phyloP scores from a whole-genome alignment of 768 basidiomycete species.

The Daedaleopsis sinensis region DNA sequence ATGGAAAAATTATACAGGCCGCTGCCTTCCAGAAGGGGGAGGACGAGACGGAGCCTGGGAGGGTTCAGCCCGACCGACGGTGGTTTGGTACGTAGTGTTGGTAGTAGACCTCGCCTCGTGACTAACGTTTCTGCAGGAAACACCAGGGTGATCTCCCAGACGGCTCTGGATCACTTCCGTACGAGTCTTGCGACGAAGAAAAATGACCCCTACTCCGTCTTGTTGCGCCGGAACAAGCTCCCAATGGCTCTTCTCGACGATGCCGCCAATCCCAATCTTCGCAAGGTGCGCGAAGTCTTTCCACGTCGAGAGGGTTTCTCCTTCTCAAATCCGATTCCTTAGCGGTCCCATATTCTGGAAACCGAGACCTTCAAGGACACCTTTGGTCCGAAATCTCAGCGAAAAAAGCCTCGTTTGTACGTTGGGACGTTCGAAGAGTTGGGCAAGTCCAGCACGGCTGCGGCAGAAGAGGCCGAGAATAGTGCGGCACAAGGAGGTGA shows the following conservation, averaged over 20 bases:
- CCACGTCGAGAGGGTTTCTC: background rate
- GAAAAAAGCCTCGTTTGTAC: conserved; percentile 86
- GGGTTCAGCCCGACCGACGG: conserved; percentile 92
- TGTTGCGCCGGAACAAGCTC: conserved; percentile 91
- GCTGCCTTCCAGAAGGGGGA: conserved; percentile 98
- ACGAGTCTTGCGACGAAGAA: conserved; percentile 84
- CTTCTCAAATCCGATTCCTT: background rate
- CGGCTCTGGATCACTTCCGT: conserved; percentile 94
- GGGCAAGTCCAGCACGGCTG: conserved; percentile 60
- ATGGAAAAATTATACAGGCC: conserved; percentile 91
- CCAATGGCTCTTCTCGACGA: conserved; percentile 97
- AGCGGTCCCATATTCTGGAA: conserved; percentile 94
- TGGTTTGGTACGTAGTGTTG: conserved; percentile 84
- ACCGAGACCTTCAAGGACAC: conserved; percentile 95
- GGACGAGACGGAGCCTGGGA: conserved; percentile 84
- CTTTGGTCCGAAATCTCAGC: conserved; percentile 94
- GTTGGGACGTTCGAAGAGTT: conserved; percentile 94
- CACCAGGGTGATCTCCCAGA: conserved; percentile 97
- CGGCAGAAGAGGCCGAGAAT: conserved; percentile 55
- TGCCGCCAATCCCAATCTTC: conserved; percentile 74
- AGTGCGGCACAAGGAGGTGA: conserved; percentile 37
- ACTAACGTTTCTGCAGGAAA: conserved; percentile 61
- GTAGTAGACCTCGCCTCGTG: too few relatives aligned
- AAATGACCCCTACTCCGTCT: conserved; percentile 94
- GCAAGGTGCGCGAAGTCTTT: conserved; percentile 58